Percentiles rank a stretch among this genome's conserved stretches.
phyloP scores from a whole-genome alignment of 208 protist genomes.

The Crithidia thermophila region DNA sequence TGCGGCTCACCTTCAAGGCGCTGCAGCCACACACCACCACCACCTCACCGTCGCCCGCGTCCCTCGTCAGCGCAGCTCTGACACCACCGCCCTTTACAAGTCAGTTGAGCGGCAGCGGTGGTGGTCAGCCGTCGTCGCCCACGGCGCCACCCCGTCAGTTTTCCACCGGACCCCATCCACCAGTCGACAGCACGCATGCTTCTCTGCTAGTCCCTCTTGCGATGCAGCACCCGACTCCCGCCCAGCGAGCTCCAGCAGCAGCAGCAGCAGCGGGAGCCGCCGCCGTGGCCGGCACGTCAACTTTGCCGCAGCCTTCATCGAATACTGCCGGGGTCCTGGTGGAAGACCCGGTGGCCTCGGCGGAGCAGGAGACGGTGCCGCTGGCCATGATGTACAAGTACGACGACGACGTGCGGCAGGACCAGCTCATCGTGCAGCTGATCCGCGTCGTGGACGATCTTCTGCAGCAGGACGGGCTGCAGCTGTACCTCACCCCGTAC shows the following conservation, averaged over 20 bases:
- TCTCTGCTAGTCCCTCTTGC: slow-evolving; percentile 22
- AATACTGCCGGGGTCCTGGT: background rate
- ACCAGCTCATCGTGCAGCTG: slow-evolving; percentile 97
- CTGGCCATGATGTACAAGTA: slow-evolving; percentile 92
- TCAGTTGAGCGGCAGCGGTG: background rate
- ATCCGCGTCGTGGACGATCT: slow-evolving; percentile 92
- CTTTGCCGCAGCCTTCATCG: background rate
- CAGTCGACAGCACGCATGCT: no score
- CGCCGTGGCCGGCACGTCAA: no score
- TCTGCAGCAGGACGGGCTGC: slow-evolving; percentile 92
- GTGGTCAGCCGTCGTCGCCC: background rate
- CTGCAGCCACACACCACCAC: slow-evolving; percentile 9
- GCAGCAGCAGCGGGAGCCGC: no score
- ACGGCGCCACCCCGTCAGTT: background rate
- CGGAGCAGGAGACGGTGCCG: slow-evolving; percentile 18
- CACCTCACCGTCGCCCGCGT: no score
- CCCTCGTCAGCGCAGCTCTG: no score
- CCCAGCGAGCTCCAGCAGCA: no score
- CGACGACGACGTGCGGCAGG: slow-evolving; percentile 97
- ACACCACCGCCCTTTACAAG: background rate
- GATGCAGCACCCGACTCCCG: slow-evolving; percentile 9
- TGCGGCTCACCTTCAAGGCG: slow-evolving; percentile 54
- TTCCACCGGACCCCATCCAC: no score
- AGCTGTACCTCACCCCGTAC: slow-evolving; percentile 95
- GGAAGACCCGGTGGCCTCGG: slow-evolving; percentile 5